These are phyloP conservation scores for Trichoderma sp. DNA, from an alignment of 2,329 filamentous ascomycete genomes.

Conservation along the genomic window DNA sequence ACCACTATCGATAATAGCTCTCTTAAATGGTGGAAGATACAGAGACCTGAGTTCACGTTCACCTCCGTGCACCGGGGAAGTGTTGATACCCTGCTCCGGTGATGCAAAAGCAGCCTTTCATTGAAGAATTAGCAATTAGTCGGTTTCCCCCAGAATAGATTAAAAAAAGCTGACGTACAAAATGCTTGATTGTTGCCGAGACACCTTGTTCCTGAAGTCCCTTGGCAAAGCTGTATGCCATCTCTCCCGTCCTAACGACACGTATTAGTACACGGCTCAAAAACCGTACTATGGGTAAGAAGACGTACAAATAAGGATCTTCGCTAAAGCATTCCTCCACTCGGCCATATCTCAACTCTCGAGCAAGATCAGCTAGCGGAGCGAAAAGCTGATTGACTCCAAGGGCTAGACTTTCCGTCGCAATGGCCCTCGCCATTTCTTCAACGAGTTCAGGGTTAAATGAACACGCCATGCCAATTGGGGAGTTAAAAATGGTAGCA, in stretches of 20 bases:
- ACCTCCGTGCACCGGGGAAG: slow-evolving; percentile 2
- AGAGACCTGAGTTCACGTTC: background rate
- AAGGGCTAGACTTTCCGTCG: background rate
- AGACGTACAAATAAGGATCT: background rate
- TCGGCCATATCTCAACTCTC: slow-evolving; percentile 7
- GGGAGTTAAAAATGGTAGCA: slow-evolving; percentile 5
- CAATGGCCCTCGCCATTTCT: background rate
- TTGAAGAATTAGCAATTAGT: background rate
- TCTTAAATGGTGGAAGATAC: background rate
- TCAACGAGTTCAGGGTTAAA: background rate
- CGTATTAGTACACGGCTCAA: background rate
- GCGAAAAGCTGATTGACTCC: slow-evolving; percentile 8
- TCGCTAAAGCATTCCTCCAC: slow-evolving; percentile 8
- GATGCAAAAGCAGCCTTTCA: slow-evolving; percentile 7
- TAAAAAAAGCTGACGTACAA: background rate
- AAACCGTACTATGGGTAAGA: too few species aligned
- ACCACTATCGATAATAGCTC: slow-evolving; percentile 9
- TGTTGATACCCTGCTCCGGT: slow-evolving; percentile 1
- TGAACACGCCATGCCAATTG: slow-evolving; percentile 2
- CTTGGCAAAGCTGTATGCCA: slow-evolving; percentile 9
- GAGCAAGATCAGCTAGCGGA: background rate
- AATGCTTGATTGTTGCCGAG: slow-evolving; percentile 1
- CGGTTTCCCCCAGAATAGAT: too few species aligned
- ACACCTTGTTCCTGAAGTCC: slow-evolving; percentile 5
- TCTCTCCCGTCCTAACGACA: background rate